Conservation (phyloP, 306 rosid species). For the Begonia masoniana region DNA sequence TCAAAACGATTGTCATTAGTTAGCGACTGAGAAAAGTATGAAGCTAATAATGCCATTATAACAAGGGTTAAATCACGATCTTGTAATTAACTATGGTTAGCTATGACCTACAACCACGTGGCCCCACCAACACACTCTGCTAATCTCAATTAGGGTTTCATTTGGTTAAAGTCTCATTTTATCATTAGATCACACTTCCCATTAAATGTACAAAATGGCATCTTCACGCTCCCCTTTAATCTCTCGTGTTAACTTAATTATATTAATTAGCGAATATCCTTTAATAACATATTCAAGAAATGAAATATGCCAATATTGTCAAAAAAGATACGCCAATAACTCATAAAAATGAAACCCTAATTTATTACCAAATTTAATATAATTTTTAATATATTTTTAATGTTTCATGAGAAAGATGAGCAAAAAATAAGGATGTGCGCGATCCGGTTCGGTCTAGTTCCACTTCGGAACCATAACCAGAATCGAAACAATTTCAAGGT, state of each 20-base stretch:
- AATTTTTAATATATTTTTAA: too few relatives aligned
- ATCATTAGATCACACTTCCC: neutral
- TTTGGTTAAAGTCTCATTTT: neutral
- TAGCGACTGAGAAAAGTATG: neutral
- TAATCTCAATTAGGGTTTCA: constrained; percentile 1
- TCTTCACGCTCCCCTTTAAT: neutral
- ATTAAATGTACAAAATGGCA: neutral
- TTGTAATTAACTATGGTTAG: neutral
- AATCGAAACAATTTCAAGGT: too few relatives aligned
- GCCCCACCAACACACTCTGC: neutral
- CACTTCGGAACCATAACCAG: too few relatives aligned
- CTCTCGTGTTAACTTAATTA: neutral
- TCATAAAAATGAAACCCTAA: too few relatives aligned
- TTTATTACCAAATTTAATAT: neutral
- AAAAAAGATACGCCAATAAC: too few relatives aligned
- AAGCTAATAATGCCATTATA: too few relatives aligned
- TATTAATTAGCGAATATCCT: neutral
- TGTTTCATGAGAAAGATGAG: too few relatives aligned
- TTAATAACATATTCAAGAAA: neutral
- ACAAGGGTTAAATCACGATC: too few relatives aligned
- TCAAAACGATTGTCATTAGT: too few relatives aligned
- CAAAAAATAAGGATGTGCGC: too few relatives aligned
- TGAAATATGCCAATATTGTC: too few relatives aligned
- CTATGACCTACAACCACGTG: neutral
- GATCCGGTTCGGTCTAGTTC: too few relatives aligned